These are phyloP conservation scores for Chlorophyllum brunneum DNA, from an alignment of 768 basidiomycete species.

Conservation along the genomic window DNA sequence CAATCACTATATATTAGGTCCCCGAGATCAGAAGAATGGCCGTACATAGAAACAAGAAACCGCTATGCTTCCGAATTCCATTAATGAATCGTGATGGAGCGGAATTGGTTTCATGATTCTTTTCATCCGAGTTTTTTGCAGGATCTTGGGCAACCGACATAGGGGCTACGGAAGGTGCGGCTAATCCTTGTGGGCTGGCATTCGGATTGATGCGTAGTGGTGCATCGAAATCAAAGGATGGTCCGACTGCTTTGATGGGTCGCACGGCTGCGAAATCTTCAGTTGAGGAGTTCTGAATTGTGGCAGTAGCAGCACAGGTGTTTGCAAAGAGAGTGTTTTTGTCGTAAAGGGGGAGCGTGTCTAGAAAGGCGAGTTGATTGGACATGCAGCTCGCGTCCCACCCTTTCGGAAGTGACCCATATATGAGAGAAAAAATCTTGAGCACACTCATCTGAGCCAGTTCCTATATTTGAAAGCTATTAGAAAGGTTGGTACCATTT, in stretches of 20 bases:
- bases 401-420: constrained; percentile 22
- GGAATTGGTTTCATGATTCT: no score
- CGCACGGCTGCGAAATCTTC: background rate
- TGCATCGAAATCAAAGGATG: background rate
- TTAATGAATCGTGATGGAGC: no score
- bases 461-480: constrained; percentile 16
- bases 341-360: constrained; percentile 20
- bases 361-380: constrained; percentile 24
- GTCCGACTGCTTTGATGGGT: background rate
- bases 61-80: no score
- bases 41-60: no score
- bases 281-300: no score
- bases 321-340: constrained; percentile 23
- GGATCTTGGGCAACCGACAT: no score
- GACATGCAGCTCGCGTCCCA: constrained; percentile 26
- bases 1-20: no score
- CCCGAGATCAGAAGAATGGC: no score
- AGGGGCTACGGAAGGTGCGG: no score
- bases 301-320: constrained; percentile 19
- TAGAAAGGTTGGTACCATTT: background rate
- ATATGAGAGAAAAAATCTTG: constrained; percentile 20
- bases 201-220: background rate
- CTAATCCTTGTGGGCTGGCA: background rate
- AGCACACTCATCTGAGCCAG: constrained; percentile 28
- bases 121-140: no score